Conservation (phyloP, 2,329 filamentous ascomycete genomes). For the Pseudohalonectria lignicola region DNA sequence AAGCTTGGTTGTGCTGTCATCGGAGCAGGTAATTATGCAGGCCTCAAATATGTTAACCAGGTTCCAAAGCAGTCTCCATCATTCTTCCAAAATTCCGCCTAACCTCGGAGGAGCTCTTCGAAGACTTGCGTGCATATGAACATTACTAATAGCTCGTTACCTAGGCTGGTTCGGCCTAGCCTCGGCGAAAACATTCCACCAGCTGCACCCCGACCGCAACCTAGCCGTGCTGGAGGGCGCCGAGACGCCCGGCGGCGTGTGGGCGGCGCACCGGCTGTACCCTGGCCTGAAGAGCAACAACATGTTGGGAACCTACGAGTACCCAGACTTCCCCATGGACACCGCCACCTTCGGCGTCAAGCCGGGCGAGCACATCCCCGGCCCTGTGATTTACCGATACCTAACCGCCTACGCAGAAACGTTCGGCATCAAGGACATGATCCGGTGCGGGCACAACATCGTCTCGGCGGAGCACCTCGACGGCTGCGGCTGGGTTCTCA, state of each 20-base stretch:
- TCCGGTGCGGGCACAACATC: slow-evolving; percentile 28
- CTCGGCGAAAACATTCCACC: slow-evolving; percentile 49
- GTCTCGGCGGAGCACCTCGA: slow-evolving; percentile 30
- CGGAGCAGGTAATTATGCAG: slow-evolving; percentile 42
- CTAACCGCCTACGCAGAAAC: slow-evolving; percentile 30
- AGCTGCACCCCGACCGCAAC: slow-evolving; percentile 44
- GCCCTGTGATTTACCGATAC: slow-evolving; percentile 33
- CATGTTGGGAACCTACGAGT: slow-evolving; percentile 62
- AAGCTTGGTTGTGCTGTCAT: slow-evolving; percentile 34
- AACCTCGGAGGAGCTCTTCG: too few species aligned
- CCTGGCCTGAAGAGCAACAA: slow-evolving; percentile 65
- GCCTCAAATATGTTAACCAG: too few species aligned
- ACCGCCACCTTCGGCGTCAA: slow-evolving; percentile 36
- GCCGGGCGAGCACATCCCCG: slow-evolving; percentile 34
- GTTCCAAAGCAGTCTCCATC: too few species aligned
- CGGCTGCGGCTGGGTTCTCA: slow-evolving; percentile 33
- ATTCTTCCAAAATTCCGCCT: too few species aligned
- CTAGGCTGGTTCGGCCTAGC: slow-evolving; percentile 36
- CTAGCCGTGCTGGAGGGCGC: slow-evolving; percentile 48
- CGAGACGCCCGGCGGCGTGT: slow-evolving; percentile 54
- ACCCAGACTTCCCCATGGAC: slow-evolving; percentile 62
- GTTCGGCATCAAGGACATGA: slow-evolving; percentile 27
- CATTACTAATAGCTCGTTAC: background rate
- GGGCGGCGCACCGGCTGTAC: slow-evolving; percentile 57
- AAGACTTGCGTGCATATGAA: too few species aligned